Base-by-base conservation (phyloP, 768 basidiomycete species). In the Ramaria sp. region DNA sequence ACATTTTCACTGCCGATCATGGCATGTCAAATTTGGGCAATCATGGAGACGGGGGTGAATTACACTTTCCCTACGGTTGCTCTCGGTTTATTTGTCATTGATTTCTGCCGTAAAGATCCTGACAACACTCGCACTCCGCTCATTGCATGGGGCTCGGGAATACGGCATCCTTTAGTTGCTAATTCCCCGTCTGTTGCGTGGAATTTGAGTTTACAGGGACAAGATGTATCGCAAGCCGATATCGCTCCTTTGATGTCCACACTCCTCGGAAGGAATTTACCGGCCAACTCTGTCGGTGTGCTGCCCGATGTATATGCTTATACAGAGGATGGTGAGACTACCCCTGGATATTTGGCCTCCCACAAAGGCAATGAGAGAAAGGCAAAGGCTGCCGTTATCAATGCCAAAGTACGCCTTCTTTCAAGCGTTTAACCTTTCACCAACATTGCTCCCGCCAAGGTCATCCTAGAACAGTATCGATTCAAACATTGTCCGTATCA, bases 1-100 rank as follows among this genome's bases (percentile, higher is more conserved):
- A 76, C 62, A 67, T 92, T 30, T 92, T 89, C 64, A 92, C 86
- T 2, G 87, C 90, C 0, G 90, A 93, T 65, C 90, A 93, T 63
- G 90, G 90, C 8, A 93, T 93, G 90, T 87, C 85, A 3, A 77
- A 73, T 30, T 84, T 89, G 52, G 90, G 90, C 12, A 92, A 91
- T 62, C 90, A 93, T 56, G 90, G 90, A 3, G 90, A 93, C 57
- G 90, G 90, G 36, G 82, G 87, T 85, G 20, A 63, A 71, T 65
- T 50, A 60, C 47, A 42, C 47, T 7, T 48, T 48, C 41, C 18
- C 27, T 45, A 28, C 52, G 34, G 56, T 27, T 4, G 13, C 3
- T 51, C 48, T 47, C 48, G 30, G 43, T 27, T 42, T 16, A 38
- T 48, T 24, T 44, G 52, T 56, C 34, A 47, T 22, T n/a, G 25